Evolutionary conservation across 2,329 filamentous ascomycete species (phyloP), one percentile per base, ranked within the genome.

Genomic region (Talaromyces sp.): DNA sequence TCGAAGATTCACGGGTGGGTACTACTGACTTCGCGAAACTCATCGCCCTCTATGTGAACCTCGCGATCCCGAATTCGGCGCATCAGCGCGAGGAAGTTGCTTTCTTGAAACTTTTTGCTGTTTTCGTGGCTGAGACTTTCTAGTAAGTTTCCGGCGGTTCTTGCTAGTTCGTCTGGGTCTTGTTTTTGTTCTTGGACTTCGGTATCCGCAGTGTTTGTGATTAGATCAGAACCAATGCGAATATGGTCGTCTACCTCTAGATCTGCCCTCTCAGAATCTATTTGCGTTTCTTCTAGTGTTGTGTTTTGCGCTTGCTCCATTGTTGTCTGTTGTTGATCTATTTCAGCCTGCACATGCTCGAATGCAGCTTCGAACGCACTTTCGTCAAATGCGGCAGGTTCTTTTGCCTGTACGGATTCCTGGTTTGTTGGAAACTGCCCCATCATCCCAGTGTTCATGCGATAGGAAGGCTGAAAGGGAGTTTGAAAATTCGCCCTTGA

Each of bases 81-180:
- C 90, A 95, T 94, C 52, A 95, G 77, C 3, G 83, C 80, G 0
- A 93, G 75, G 69, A 95, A 95, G 61, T 84, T 84, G 65, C 89
- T 92, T 69, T 92, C 85, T 67, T 86, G 85, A 73, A 94, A 94
- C 69, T 93, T 93, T 53, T 85, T 77, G 59, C 83, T 87, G 61
- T 85, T 82, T 65, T 93, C 87, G 66, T 87, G 79, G 21, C 84
- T 80, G 12, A 95, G 84, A 41, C 85, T 86, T 58, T 88, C 81
- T 5, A 94, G 79, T 3, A 95, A 79, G 61, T 88, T 80, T 17
- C 84, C 86, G 5, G 91, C 91, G 1, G 89, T 92, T 46, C 80
- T 80, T 21, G 89, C 87, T 29, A 94, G 81, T 51, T 89, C 89
- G 64, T 91, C 85, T 26, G 85, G 81, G 56, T 88, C 81, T 24